Conservation (phyloP, 2,329 filamentous ascomycete genomes). For the Exophiala spinifera region DNA sequence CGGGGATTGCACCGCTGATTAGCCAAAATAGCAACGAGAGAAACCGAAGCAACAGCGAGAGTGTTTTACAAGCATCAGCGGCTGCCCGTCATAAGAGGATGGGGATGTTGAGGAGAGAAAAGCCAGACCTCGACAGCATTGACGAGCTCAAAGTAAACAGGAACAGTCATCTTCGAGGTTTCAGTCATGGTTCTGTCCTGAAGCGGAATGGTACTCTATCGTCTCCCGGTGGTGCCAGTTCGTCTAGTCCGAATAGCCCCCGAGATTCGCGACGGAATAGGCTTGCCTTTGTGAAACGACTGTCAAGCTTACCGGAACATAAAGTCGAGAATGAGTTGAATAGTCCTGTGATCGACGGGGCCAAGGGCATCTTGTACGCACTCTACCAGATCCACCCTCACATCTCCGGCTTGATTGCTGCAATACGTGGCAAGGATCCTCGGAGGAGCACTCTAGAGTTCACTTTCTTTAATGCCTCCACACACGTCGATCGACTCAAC, state of each 20-base stretch:
- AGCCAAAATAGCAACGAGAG: slow-evolving; percentile 61
- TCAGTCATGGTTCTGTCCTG: slow-evolving; percentile 56
- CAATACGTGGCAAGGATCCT: slow-evolving; percentile 45
- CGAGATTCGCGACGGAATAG: slow-evolving; percentile 41
- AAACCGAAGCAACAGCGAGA: slow-evolving; percentile 62
- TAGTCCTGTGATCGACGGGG: slow-evolving; percentile 54
- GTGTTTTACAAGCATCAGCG: slow-evolving; percentile 49
- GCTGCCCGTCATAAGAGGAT: slow-evolving; percentile 55
- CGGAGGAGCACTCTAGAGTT: slow-evolving; percentile 53
- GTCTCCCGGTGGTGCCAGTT: slow-evolving; percentile 35
- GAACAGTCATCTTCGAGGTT: slow-evolving; percentile 54
- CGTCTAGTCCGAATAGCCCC: slow-evolving; percentile 45
- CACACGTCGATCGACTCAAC: slow-evolving; percentile 56
- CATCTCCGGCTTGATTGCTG: slow-evolving; percentile 45
- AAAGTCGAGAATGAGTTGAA: slow-evolving; percentile 47
- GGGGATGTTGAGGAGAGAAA: slow-evolving; percentile 58
- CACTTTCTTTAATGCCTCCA: slow-evolving; percentile 55
- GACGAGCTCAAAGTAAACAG: slow-evolving; percentile 52
- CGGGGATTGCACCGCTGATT: slow-evolving; percentile 63
- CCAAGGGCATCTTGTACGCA: slow-evolving; percentile 55
- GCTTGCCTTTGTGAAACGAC: slow-evolving; percentile 48
- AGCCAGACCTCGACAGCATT: slow-evolving; percentile 52
- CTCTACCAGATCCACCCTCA: slow-evolving; percentile 52
- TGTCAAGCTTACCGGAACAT: slow-evolving; percentile 58
- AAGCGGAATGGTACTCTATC: slow-evolving; percentile 35